Conservation (phyloP, 73 alveolate genomes). For the Symbiodinium pilosum region DNA sequence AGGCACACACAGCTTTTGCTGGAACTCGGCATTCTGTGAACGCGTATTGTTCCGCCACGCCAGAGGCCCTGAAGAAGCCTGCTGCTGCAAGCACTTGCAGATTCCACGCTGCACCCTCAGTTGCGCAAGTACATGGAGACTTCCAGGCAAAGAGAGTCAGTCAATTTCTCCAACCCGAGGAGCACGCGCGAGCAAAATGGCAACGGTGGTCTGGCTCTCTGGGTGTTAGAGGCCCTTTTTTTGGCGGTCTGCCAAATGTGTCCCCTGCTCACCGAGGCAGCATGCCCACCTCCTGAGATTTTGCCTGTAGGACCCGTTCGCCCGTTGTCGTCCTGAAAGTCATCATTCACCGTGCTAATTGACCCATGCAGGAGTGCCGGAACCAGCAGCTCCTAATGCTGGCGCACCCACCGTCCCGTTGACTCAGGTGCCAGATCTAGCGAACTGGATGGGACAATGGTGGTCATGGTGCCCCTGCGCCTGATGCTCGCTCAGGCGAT, state of each 20-base stretch:
- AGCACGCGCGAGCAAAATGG: background rate
- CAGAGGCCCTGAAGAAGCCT: too few relatives aligned
- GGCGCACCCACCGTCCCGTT: background rate
- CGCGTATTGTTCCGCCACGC: too few relatives aligned
- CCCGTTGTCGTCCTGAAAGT: background rate
- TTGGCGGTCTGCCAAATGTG: too few relatives aligned
- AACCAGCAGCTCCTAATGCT: background rate
- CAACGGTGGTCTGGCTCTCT: background rate
- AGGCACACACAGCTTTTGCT: too few relatives aligned
- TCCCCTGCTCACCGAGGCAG: background rate
- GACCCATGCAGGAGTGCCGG: background rate
- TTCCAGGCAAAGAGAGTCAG: too few relatives aligned
- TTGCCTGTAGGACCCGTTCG: background rate
- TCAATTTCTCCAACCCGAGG: background rate
- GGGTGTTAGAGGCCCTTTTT: too few relatives aligned
- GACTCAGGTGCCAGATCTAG: too few relatives aligned
- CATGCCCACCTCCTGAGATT: constrained; percentile 16
- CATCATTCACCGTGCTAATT: background rate
- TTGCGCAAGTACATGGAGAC: too few relatives aligned
- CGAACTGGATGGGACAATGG: too few relatives aligned
- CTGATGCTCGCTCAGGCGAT: background rate
- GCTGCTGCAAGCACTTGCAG: too few relatives aligned
- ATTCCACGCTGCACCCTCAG: too few relatives aligned
- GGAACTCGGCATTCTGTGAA: too few relatives aligned
- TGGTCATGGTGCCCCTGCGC: background rate